Evolutionary conservation across 305 asterid species (phyloP), one percentile per base, ranked within the genome.

Genomic region (Fraxinus sp.): DNA sequence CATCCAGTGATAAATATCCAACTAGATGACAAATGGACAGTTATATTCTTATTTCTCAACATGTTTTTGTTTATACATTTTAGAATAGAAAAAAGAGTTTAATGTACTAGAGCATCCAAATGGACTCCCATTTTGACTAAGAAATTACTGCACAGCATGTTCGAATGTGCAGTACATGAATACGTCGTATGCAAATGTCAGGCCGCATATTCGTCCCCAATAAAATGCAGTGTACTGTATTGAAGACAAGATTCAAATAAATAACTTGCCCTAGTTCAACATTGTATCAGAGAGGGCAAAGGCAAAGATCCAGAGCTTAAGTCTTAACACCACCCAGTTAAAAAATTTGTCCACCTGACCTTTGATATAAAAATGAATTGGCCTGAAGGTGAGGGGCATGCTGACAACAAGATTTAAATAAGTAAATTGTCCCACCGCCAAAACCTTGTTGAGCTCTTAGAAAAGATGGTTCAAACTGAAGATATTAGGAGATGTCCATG

Each of bases 1-100:
- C 39, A 78, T 73, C 72, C 68, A 78, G 37, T 71, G 74, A 14
- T 33, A 78, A 36, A 36, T 76, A 35, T 79, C 39, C 64, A 84
- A 77, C 71, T 55, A 71, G 7, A 30, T 16, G 32, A 37, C 32
- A 30, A 20, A 37, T 14, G 13, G 30, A 11, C 13, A 24, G 62
- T 59, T 26, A 11, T 9, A 57, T 64, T 49, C 4, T 20, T 37
- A 9, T 20, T 62, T 62, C 71, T 62, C 71, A 39, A 26, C 35
- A 28, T 37, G 62, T 57, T 39, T 57, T 78, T 55, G 36, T 2
- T 82, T 28, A 18, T 62, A 62, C 32, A 62, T 62, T 3, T 4
- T 14, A 39, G 8, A 22, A 32, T 52, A 41, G 24, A 28, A 73
- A 5, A 75, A 16, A 18, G 68, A 75, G 72, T 37, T 37, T 71